Conservation (phyloP, 129 eudicot genomes). For the Arctium lappa region DNA sequence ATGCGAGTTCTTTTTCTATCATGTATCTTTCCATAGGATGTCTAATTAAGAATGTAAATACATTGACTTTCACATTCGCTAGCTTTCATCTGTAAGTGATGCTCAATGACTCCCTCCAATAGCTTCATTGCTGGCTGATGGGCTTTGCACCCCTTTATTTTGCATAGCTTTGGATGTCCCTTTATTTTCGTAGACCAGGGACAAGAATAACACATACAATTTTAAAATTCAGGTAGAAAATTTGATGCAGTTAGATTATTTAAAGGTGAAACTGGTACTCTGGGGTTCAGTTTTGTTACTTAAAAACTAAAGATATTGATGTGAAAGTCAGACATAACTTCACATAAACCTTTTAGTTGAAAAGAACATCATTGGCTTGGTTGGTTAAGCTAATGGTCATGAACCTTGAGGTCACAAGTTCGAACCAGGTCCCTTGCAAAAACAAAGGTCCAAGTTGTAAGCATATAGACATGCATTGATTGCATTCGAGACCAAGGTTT, state of each 20-base stretch:
- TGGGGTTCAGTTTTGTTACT: not conserved
- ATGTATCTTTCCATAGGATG: not conserved
- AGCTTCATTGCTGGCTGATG: not conserved
- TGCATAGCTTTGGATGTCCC: not conserved
- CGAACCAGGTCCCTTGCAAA: not conserved
- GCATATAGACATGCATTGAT: not conserved
- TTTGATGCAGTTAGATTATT: not conserved
- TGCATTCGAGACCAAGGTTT: not conserved
- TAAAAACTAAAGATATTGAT: not conserved
- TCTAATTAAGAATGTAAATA: not conserved
- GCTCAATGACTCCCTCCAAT: not conserved
- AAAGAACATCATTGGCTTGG: not conserved
- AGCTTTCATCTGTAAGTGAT: not conserved
- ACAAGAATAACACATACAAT: not conserved
- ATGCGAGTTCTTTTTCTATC: not conserved
- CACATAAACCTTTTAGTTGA: not conserved
- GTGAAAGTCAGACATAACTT: not conserved
- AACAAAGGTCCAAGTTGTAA: not conserved
- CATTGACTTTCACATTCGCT: not conserved
- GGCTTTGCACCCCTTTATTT: not conserved
- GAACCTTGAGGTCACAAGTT: no score
- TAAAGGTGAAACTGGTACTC: not conserved
- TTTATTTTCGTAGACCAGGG: not conserved
- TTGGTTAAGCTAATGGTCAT: no score
- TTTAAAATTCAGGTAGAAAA: not conserved